These are phyloP conservation scores for Parafenestella ontariensis DNA, from an alignment of 2,329 filamentous ascomycete genomes.

Conservation along the genomic window DNA sequence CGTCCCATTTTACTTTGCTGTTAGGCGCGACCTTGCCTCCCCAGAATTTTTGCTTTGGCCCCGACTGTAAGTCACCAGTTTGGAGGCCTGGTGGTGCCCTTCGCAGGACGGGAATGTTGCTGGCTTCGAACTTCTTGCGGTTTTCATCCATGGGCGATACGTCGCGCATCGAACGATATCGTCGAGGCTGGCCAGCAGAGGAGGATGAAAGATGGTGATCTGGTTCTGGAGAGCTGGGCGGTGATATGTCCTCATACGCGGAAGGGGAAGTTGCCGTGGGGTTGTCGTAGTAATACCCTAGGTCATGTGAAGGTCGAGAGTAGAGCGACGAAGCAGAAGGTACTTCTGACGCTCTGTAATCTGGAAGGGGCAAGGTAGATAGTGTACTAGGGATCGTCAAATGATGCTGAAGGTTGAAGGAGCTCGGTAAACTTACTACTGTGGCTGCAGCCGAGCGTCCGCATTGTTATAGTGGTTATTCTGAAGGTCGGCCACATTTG, in stretches of 20 bases:
- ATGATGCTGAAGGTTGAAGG: background rate
- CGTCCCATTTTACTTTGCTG: slow-evolving; percentile 64
- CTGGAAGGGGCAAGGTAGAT: slow-evolving; percentile 30
- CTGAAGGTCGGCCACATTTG: slow-evolving; percentile 38
- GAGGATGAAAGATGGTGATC: slow-evolving; percentile 28
- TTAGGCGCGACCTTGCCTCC: slow-evolving; percentile 45
- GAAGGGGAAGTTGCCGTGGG: slow-evolving; percentile 23
- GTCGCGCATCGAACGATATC: slow-evolving; percentile 46
- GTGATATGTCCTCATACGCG: slow-evolving; percentile 45
- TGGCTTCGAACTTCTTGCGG: slow-evolving; percentile 25
- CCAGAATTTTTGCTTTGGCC: slow-evolving; percentile 44
- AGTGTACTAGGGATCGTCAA: slow-evolving; percentile 26
- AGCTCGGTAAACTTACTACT: slow-evolving; percentile 31
- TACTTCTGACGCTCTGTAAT: slow-evolving; percentile 36
- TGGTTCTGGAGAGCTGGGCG: slow-evolving; percentile 49
- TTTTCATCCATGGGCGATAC: slow-evolving; percentile 51
- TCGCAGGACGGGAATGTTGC: slow-evolving; percentile 45
- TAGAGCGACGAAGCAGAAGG: slow-evolving; percentile 64
- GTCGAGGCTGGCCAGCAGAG: slow-evolving; percentile 26
- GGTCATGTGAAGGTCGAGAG: slow-evolving; percentile 60
- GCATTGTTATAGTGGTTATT: slow-evolving; percentile 38
- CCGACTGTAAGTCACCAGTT: slow-evolving; percentile 21
- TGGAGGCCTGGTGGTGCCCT: slow-evolving; percentile 36
- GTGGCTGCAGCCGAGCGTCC: slow-evolving; percentile 17
- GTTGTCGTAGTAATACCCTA: slow-evolving; percentile 31